Percentiles rank a stretch among this genome's conserved stretches.
Evolutionary conservation across 306 rosid genomes (phyloP).

Genomic region (Senna siamea): DNA sequence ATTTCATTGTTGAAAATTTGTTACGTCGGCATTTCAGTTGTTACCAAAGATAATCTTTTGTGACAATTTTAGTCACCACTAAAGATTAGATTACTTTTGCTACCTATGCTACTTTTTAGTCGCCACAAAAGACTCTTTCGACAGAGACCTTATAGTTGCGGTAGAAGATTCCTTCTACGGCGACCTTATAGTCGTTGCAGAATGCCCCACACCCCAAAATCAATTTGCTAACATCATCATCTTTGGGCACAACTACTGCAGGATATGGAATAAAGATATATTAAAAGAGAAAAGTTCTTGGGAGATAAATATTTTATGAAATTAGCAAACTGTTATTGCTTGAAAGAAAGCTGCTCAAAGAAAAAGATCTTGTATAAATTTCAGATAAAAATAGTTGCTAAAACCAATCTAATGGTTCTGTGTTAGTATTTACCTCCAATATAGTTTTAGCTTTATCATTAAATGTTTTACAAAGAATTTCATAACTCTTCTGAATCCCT

Average conservation of each 20-base stretch:
- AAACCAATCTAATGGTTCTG: background rate
- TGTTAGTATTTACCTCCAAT: constrained; percentile 60
- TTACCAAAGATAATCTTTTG: too few species aligned
- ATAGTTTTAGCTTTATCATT: constrained; percentile 58
- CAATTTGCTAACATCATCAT: constrained; percentile 23
- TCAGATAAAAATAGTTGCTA: background rate
- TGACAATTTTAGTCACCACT: too few species aligned
- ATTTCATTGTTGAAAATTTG: too few species aligned
- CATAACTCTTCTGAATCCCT: constrained; percentile 62
- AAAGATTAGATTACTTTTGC: too few species aligned
- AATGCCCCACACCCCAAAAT: background rate
- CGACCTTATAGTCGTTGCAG: too few species aligned
- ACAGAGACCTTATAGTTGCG: too few species aligned
- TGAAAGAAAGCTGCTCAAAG: constrained; percentile 6
- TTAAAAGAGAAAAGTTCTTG: background rate
- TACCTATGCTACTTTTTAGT: too few species aligned
- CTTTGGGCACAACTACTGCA: background rate
- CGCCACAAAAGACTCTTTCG: too few species aligned
- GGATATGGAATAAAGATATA: background rate
- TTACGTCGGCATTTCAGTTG: too few species aligned
- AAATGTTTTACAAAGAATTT: constrained; percentile 85
- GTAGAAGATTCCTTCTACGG: too few species aligned
- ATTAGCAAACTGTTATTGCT: constrained; percentile 8
- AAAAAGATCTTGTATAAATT: background rate
- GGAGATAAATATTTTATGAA: background rate